These are phyloP conservation scores for Sesbania bispinosa DNA, from an alignment of 306 rosid genomes.

Conservation along the genomic window DNA sequence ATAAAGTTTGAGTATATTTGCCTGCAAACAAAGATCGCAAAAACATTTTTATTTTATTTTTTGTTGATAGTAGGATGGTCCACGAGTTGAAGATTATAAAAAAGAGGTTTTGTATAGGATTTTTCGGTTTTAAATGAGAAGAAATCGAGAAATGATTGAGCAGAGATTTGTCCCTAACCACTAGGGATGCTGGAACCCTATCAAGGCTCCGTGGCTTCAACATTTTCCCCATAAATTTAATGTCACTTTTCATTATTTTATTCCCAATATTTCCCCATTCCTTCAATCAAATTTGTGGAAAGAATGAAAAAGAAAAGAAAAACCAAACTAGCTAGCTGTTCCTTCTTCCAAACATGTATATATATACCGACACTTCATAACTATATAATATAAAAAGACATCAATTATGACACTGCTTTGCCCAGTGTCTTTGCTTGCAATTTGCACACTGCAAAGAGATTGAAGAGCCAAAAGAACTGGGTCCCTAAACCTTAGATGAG, in stretches of 20 bases:
- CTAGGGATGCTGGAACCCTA: constrained; percentile 21
- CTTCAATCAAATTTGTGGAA: background rate
- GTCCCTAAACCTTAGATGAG: constrained; percentile 14
- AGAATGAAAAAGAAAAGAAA: no score
- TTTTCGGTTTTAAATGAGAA: no score
- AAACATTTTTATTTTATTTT: no score
- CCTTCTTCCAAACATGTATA: background rate
- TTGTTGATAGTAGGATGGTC: no score
- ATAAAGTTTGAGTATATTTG: no score
- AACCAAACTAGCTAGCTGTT: no score
- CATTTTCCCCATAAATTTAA: background rate
- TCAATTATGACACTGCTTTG: constrained; percentile 24
- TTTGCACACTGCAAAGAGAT: constrained; percentile 7
- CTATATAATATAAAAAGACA: constrained; percentile 14
- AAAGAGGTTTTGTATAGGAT: no score
- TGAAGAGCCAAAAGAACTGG: background rate
- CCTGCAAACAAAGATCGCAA: no score
- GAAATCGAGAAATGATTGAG: no score
- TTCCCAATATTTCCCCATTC: background rate
- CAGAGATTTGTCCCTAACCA: constrained; percentile 47
- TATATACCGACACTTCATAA: background rate
- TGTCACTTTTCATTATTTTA: background rate
- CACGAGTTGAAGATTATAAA: no score
- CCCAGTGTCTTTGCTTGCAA: constrained; percentile 7
- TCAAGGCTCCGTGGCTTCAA: background rate